Base-by-base conservation (phyloP, 805 yeast species). In the Danielia reshetovae region DNA sequence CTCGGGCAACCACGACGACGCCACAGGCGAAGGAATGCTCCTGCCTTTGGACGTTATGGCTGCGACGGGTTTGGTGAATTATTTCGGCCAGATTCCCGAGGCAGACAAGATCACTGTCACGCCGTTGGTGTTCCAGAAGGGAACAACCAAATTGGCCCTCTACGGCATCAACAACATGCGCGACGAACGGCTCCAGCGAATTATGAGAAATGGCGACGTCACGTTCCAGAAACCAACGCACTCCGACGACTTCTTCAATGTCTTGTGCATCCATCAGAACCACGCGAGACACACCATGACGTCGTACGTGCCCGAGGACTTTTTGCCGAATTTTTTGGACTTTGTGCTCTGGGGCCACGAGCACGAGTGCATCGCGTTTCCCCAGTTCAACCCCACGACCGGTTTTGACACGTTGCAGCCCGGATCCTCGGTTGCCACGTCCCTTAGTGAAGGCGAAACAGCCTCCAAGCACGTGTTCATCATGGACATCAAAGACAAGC, bases 341-440 rank as follows among this genome's bases (percentile, higher is more conserved):
- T 66, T 90, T 37, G 80, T 93, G 0, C 62, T 89, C 2, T 93
- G 98, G 98, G 98, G 98, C 12, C 98, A 93, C 58, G 98, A 93
- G 55, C 98, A 93, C 59, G 97, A 93, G 54, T 87, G 97, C 52
- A 70, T 81, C 4, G 85, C 90, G 1, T 76, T 75, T 38, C 77
- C 95, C 0, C 72, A 68, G 1, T 65, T 65, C 29, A 81, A 82
- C 48, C 65, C 76, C 1, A 70, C 69, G 8, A 73, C 72, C 2
- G 82, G 81, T 1, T 87, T 90, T 52, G 77, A 77, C 36, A 87
- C 88, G 0, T 67, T 93, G 24, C 96, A 88, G 54, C 93, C 96
- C 0, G 98, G 98, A 1, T 85, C 96, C 1, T 84, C 96, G 0
- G 84, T 93, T 12, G 97, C 95, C 0, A 93, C 98, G 0, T 81